Evolutionary conservation across 2,329 filamentous ascomycete species (phyloP), one percentile per base, ranked within the genome.

Genomic region (Ramichloridium luteum): DNA sequence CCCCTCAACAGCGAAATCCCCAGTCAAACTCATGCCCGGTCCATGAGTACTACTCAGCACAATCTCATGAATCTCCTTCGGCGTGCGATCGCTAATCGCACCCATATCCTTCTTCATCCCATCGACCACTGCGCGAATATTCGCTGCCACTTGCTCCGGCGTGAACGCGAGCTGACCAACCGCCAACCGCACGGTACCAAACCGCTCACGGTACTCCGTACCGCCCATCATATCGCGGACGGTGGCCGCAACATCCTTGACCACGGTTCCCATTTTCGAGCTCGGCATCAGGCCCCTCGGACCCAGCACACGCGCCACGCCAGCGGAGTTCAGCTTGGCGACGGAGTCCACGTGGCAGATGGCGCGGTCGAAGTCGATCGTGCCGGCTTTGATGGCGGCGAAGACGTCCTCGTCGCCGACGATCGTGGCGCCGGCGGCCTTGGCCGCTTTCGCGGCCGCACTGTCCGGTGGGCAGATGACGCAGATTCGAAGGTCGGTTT

Each of bases 281-380:
- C 74, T 92, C 4, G 90, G 90, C 90, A 98, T 96, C 51, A 98
- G 59, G 3, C 86, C 86, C 58, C 74, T 77, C 27, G 92, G 90
- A 50, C 90, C 90, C 13, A 98, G 66, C 26, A 93, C 70, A 43
- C 78, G 72, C 41, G 80, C 88, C 41, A 98, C 57, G 1, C 72
- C 74, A 20, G 85, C 79, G 64, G 90, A 86, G 54, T 78, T 80
- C 49, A 98, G 64, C 35, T 80, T 84, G 31, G 71, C 68, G 45
- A 90, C 66, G 46, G 77, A 85, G 46, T 82, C 74, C 30, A 70
- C 67, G 57, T 94, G 86, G 60, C 84, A 93, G 46, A 98, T 74
- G 40, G 85, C 80, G 34, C 82, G 70, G 55, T 96, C 90, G 55
- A 96, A 98, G 15, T 83, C 72, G 42, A 96, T 79, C 23, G 75